Evolutionary conservation across 1,139 yeast genomes (phyloP).

Genomic region (Pichia sp.): DNA sequence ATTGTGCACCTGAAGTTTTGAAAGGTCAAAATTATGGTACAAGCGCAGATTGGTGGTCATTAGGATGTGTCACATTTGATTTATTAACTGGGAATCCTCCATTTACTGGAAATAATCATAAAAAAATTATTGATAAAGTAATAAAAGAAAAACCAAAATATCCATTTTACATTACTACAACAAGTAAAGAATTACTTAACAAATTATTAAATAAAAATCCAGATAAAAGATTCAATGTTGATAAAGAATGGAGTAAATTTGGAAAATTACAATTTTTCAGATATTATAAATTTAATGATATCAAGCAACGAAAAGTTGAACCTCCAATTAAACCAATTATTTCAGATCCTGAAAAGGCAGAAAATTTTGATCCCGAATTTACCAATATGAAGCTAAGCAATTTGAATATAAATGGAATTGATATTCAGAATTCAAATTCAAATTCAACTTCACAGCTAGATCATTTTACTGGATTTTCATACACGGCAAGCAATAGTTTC

Average conservation of each 20-base stretch:
- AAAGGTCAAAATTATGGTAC: conserved; percentile 81
- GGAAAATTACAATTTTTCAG: conserved; percentile 77
- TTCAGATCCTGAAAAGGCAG: conserved; percentile 80
- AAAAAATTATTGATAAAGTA: conserved; percentile 75
- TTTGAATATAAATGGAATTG: conserved; percentile 5
- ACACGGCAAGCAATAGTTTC: conserved; percentile 32
- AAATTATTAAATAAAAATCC: conserved; percentile 73
- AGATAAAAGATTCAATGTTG: conserved; percentile 65
- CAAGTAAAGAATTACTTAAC: conserved; percentile 76
- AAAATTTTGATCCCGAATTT: conserved; percentile 81
- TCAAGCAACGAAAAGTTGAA: conserved; percentile 42
- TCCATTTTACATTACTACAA: conserved; percentile 77
- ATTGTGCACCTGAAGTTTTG: conserved; percentile 93
- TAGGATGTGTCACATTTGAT: conserved; percentile 86
- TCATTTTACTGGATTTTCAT: conserved; percentile 36
- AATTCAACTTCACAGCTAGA: conserved; percentile 16
- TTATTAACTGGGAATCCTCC: conserved; percentile 92
- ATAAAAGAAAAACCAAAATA: conserved; percentile 65
- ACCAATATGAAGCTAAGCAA: conserved; percentile 50
- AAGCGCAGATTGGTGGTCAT: conserved; percentile 95
- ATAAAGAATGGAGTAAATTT: conserved; percentile 45
- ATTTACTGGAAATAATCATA: conserved; percentile 83
- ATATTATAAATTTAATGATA: conserved; percentile 65
- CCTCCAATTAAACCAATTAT: conserved; percentile 89
- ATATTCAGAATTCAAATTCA: background rate